Evolutionary conservation across 1,139 yeast genomes (phyloP).

Genomic region (Zygoascus sp.): DNA sequence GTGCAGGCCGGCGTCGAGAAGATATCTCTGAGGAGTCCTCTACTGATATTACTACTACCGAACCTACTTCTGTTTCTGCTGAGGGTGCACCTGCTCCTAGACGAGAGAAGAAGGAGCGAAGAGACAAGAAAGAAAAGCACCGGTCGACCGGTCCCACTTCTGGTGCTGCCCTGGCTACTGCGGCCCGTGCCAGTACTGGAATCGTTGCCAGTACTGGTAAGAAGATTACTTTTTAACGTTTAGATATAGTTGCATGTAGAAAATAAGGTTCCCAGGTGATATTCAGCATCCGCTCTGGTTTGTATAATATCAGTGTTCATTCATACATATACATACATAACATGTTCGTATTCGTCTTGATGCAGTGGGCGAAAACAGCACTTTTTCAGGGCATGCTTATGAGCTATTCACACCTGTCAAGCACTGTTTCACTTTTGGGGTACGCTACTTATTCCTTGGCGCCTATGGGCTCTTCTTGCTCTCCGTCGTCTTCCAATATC

Average conservation of each 20-base stretch:
- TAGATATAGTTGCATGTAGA: slow-evolving; percentile 11
- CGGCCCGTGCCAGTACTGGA: slow-evolving; percentile 87
- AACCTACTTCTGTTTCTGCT: neutral
- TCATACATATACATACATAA: neutral
- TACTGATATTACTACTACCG: slow-evolving; percentile 13
- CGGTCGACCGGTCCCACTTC: slow-evolving; percentile 51
- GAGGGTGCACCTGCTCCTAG: slow-evolving; percentile 1
- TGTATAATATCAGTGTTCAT: neutral
- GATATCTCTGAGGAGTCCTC: slow-evolving; percentile 9
- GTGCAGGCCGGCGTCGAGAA: slow-evolving; percentile 26
- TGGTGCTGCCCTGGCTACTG: slow-evolving; percentile 81
- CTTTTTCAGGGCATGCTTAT: neutral
- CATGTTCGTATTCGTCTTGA: neutral
- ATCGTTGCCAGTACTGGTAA: slow-evolving; percentile 90
- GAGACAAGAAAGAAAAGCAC: slow-evolving; percentile 21
- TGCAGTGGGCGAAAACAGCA: neutral
- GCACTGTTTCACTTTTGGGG: too few species aligned
- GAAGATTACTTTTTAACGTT: slow-evolving; percentile 58
- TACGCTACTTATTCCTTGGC: too few species aligned
- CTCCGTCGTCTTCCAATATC: slow-evolving; percentile 7
- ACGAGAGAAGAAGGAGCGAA: neutral
- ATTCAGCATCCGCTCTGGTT: too few species aligned
- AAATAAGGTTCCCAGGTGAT: too few species aligned
- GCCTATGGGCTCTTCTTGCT: neutral
- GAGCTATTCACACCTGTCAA: too few species aligned